Percentiles rank a stretch among this genome's conserved stretches.
phyloP scores from a whole-genome alignment of 306 rosid species.

The Mimosa pudica region DNA sequence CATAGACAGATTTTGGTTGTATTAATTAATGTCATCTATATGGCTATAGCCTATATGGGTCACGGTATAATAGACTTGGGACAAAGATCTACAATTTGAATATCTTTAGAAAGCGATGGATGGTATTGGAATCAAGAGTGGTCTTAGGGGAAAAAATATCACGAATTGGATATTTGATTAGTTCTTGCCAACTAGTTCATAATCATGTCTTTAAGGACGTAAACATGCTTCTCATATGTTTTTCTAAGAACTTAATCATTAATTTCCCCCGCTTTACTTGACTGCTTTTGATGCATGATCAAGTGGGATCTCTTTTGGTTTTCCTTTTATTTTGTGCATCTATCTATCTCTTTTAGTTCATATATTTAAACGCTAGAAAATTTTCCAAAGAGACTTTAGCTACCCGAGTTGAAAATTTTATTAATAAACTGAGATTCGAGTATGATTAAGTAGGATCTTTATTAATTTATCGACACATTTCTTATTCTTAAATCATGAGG shows the following conservation, averaged over 20 bases:
- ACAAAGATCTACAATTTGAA: constrained; percentile 40
- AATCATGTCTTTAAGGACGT: constrained; percentile 39
- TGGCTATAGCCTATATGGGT: not conserved
- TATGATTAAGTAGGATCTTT: constrained; percentile 48
- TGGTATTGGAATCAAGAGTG: constrained; percentile 38
- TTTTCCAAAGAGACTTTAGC: not conserved
- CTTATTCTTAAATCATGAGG: constrained; percentile 53
- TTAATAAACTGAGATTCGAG: not conserved
- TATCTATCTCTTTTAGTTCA: not conserved
- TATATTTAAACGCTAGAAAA: not conserved
- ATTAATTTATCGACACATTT: constrained; percentile 41
- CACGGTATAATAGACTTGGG: not conserved
- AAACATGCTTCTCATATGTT: constrained; percentile 38
- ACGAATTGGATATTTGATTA: constrained; percentile 39
- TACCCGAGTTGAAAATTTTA: not conserved
- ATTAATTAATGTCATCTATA: not conserved
- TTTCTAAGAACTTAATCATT: constrained; percentile 53
- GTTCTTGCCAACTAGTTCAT: constrained; percentile 48
- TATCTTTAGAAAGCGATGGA: constrained; percentile 43
- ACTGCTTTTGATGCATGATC: constrained; percentile 50
- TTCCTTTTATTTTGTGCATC: not conserved
- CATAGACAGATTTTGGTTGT: no score
- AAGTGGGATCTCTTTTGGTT: constrained; percentile 42
- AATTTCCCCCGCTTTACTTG: constrained; percentile 40
- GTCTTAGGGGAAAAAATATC: constrained; percentile 3